These are phyloP conservation scores for Euphorbia schlechtendalii DNA, from an alignment of 441 rosid genomes.

Conservation along the genomic window DNA sequence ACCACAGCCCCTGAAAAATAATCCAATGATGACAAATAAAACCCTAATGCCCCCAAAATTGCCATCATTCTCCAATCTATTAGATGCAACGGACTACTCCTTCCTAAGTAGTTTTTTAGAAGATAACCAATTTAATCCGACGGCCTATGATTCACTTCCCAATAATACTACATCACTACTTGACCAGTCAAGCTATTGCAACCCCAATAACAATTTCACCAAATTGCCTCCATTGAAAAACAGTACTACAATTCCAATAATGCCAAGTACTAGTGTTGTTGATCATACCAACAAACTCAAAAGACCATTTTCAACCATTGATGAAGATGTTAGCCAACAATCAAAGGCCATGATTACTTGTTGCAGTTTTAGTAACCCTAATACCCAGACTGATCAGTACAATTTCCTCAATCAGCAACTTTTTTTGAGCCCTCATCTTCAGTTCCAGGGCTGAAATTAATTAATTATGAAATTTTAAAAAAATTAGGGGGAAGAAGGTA, in stretches of 20 bases:
- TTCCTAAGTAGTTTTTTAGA: constrained; percentile 47
- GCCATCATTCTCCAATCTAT: constrained; percentile 62
- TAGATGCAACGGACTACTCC: constrained; percentile 71
- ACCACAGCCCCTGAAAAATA: too few species aligned
- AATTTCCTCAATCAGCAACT: constrained; percentile 46
- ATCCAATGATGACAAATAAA: constrained; percentile 19
- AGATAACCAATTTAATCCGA: constrained; percentile 38
- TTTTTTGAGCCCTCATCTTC: constrained; percentile 43
- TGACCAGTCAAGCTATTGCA: constrained; percentile 24
- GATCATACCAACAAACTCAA: constrained; percentile 38
- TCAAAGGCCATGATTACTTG: constrained; percentile 43
- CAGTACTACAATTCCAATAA: constrained; percentile 1
- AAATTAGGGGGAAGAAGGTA: neutral
- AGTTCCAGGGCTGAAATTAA: constrained; percentile 53
- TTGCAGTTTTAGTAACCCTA: constrained; percentile 36
- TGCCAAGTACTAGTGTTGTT: constrained; percentile 24
- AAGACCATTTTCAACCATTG: constrained; percentile 40
- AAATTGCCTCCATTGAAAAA: constrained; percentile 48
- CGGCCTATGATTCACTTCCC: too few species aligned
- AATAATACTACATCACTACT: constrained; percentile 14
- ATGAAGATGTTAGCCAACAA: constrained; percentile 31
- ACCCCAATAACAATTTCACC: constrained; percentile 6
- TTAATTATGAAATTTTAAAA: neutral
- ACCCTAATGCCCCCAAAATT: constrained; percentile 60
- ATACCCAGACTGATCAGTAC: constrained; percentile 27